A percentile compares a stretch with the other conserved stretches of the same genome.
Conservation (phyloP, 1,284 basidiomycete species). For the Ganoderma resinaceum region DNA sequence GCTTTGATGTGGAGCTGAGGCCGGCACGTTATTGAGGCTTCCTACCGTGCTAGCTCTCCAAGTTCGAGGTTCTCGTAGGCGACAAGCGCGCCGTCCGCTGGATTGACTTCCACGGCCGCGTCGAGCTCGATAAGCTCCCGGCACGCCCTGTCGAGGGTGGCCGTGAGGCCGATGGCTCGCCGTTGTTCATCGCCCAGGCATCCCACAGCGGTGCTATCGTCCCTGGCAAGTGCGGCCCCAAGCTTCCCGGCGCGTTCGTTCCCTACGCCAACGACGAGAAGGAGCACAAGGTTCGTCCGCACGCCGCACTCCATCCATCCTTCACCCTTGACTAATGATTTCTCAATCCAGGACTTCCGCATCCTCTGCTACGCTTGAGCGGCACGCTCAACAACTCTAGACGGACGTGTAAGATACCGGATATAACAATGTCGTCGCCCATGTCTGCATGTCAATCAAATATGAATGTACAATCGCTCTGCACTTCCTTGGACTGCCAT, state of each 20-base stretch:
- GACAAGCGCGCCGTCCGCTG: slow-evolving; percentile 63
- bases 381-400: not conserved
- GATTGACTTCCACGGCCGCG: slow-evolving; percentile 55
- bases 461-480: not conserved
- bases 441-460: not conserved
- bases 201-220: slow-evolving; percentile 56
- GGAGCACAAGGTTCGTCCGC: slow-evolving; percentile 46
- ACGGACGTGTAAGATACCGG: slow-evolving; percentile 3
- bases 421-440: not conserved
- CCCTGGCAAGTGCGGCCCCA: slow-evolving; percentile 69
- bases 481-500: not conserved
- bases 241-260: slow-evolving; percentile 62
- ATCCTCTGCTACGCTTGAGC: slow-evolving; percentile 48
- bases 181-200: slow-evolving; percentile 67
- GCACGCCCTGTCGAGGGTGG: slow-evolving; percentile 71
- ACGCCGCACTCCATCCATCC: not conserved
- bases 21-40: slow-evolving; percentile 1
- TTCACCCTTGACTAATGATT: not conserved
- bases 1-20: not conserved
- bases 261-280: slow-evolving; percentile 59
- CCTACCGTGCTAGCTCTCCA: slow-evolving; percentile 50
- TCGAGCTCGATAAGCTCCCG: slow-evolving; percentile 53
- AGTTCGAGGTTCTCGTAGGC: slow-evolving; percentile 75
- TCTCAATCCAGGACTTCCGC: slow-evolving; percentile 46
- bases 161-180: slow-evolving; percentile 63